These are phyloP conservation scores for Curvularia sp. DNA, from an alignment of 2,329 filamentous ascomycete genomes.

Conservation along the genomic window DNA sequence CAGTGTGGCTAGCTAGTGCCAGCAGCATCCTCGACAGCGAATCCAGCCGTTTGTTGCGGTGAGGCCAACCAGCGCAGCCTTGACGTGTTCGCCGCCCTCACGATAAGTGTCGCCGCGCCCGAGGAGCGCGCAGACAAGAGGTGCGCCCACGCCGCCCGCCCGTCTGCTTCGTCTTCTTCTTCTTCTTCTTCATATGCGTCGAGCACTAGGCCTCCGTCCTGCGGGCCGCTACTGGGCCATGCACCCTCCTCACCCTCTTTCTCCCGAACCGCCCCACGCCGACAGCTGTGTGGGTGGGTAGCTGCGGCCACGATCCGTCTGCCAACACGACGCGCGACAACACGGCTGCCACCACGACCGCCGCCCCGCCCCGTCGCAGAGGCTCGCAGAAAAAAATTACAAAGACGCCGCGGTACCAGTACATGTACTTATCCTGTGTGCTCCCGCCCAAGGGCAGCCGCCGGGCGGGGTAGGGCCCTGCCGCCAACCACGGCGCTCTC, in stretches of 20 bases:
- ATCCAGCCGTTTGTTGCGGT: not conserved
- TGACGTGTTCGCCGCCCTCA: conserved; percentile 1
- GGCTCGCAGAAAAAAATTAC: not conserved
- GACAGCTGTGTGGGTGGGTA: not conserved
- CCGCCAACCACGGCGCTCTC: conserved; percentile 2
- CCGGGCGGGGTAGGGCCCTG: conserved; percentile 1
- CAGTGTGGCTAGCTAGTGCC: not conserved
- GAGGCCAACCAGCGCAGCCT: not conserved
- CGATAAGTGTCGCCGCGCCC: too few relatives aligned
- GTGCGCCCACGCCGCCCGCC: not conserved
- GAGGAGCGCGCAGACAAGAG: too few relatives aligned
- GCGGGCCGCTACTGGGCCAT: conserved; percentile 13
- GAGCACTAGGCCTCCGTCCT: not conserved
- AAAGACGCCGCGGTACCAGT: not conserved
- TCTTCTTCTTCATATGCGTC: too few relatives aligned
- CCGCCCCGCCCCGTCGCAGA: not conserved
- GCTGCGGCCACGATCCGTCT: not conserved
- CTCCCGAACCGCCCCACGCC: not conserved
- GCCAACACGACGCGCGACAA: not conserved
- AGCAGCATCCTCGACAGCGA: not conserved
- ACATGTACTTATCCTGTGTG: not conserved
- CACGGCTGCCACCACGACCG: not conserved
- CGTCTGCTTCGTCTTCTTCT: conserved; percentile 7
- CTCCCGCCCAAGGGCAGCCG: not conserved
- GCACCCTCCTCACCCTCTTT: conserved; percentile 2